Base-by-base conservation (phyloP, 2,329 filamentous ascomycete genomes). In the Ilyonectria robusta region DNA sequence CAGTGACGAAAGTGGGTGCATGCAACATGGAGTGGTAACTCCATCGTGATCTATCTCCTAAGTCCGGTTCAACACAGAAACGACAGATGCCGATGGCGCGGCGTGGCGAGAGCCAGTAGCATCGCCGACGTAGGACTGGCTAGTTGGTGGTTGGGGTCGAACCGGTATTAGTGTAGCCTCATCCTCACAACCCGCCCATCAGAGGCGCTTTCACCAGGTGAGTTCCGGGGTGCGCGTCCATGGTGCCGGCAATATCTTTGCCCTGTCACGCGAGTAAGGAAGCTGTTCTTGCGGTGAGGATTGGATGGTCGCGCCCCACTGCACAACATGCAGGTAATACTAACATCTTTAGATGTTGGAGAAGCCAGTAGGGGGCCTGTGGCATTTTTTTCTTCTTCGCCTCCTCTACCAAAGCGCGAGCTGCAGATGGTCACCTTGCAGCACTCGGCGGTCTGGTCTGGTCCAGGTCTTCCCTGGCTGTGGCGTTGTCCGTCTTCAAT, bases 221-320 rank as follows among this genome's bases (percentile, higher is more conserved):
- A 64, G 55, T 23, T 23, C n/a, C 19, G 17, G 26, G 26, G 53
- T 54, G 53, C 19, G 17, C 23, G 37, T 47, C n/a, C 23, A 23
- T 35, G 42, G 53, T 31, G 51, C n/a, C 53, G 58, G 50, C 37
- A 58, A 53, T 60, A 59, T 54, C 51, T 58, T 42, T 42, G 65
- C 55, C 56, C 37, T 59, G 60, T 67, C 65, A 67, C 60, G 65
- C 65, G 60, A 67, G 60, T 64, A 60, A 64, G 55, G 40, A 48
- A 51, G 44, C 37, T 44, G 23, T 59, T 63, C 54, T 63, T 67
- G 56, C 65, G 60, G 60, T 67, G 65, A 67, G 44, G 50, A 64
- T 64, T 60, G 60, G 42, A 56, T 65, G 29, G 48, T 7, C 15
- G 23, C 11, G 51, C 57, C 42, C 62, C 50, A 65, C 62, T 35